phyloP scores from a whole-genome alignment of 2,329 filamentous ascomycete genomes.

The Tolypocladium sp. region DNA sequence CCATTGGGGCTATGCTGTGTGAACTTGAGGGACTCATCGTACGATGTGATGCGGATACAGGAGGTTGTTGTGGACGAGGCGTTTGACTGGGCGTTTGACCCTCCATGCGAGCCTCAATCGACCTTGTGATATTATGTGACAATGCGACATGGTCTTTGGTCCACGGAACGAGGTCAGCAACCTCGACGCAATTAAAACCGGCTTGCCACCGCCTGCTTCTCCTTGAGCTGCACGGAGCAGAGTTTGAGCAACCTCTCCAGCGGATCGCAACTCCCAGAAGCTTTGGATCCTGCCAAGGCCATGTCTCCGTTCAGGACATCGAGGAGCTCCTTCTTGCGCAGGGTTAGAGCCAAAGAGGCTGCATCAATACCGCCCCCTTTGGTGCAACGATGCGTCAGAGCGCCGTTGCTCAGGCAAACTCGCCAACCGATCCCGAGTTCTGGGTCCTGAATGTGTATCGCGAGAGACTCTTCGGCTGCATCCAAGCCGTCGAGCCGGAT shows the following conservation, averaged over 20 bases:
- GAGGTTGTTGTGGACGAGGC: too few relatives aligned
- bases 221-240: background rate
- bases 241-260: background rate
- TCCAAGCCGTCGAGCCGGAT: background rate
- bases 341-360: background rate
- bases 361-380: background rate
- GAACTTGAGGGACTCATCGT: too few relatives aligned
- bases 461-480: background rate
- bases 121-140: too few relatives aligned
- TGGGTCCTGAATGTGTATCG: slow-evolving; percentile 1
- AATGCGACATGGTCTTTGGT: too few relatives aligned
- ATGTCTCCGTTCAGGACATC: background rate
- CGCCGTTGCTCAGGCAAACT: slow-evolving; percentile 4
- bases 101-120: too few relatives aligned
- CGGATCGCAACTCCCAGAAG: background rate
- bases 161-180: too few relatives aligned
- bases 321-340: background rate
- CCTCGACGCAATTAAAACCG: too few relatives aligned
- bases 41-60: too few relatives aligned
- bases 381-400: background rate
- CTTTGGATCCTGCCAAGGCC: background rate
- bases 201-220: too few relatives aligned
- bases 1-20: too few relatives aligned
- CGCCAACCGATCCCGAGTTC: background rate
- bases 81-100: too few relatives aligned